Evolutionary conservation across 768 basidiomycete genomes (phyloP), one percentile per base, ranked within the genome.

Genomic region (Lepiota venenata): DNA sequence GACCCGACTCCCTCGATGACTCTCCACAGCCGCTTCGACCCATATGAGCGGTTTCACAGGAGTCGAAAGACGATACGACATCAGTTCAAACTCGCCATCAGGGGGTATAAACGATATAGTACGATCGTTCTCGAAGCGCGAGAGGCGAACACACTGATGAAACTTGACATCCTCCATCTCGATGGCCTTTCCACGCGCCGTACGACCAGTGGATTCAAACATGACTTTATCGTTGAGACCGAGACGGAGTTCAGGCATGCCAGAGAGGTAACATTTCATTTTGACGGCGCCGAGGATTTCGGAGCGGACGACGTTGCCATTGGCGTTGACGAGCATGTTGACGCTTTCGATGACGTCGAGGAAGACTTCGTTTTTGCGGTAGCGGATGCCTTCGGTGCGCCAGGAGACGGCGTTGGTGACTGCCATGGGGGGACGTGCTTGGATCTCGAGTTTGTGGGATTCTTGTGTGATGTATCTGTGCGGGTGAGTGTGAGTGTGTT

Each of bases 101-200:
- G 97, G 96, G 0, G 97, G 97, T 63, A 98, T 99, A 74, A 99
- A 99, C 35, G 92, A 94, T 65, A 98, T 99, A 0, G 96, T 98
- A 56, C 97, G 88, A 72, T 99, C 96, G 69, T 97, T 98, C 66
- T 99, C 97, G 66, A 99, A 99, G 6, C 96, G 85, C 9, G 94
- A 89, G 20, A 99, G 80, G 9, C 97, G 92, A 10, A 98, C 97
- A 64, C 97, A 99, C 78, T 99, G 97, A 66, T 99, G 97, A 75
- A 99, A 99, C 69, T 98, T 98, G 74, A 98, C 93, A 64, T 98
- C 97, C 69, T 99, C 97, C 91, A 99, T 97, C 72, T 99, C 97
- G 61, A 99, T 97, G 2, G 97, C 88, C 71, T 98, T 99, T 11
- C 96, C 96, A 11, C 96, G 84, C 0, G 93, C 87, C 20, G 93